Base-by-base conservation (phyloP, 2,329 filamentous ascomycete genomes). In the Sporothrix globosa region DNA sequence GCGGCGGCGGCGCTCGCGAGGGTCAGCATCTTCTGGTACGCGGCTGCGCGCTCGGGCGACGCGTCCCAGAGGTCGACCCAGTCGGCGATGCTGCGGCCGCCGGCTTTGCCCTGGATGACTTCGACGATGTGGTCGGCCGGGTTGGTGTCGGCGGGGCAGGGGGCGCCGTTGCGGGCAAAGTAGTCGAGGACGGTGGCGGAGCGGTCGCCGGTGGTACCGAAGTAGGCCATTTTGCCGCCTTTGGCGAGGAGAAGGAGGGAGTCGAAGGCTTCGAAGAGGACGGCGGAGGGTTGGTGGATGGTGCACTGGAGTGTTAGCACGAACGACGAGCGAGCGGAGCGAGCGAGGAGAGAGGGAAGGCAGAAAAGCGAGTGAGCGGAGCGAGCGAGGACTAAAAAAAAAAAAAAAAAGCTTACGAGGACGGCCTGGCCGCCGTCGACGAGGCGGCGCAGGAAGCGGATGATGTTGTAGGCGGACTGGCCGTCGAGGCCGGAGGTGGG, bases 81-180 rank as follows among this genome's bases (percentile, higher is more conserved):
- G 72, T 85, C 82, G 10, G 46, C 17, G 1, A 19, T 17, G 11
- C 14, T 13, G 34, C 19, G 13, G n/a, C 39, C 17, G 39, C 50
- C 65, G n/a, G 65, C 30, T 11, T 63, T 52, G 39, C 72, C 69
- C 41, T 72, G 69, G 17, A 85, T 83, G 21, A 85, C 83, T 66
- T 86, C 83, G 68, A 93, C 86, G 88, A 93, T 92, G 82, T 89
- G 91, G 77, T 93, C 91, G 0, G 91, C 91, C 1, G 90, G 90
- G 75, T 93, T 93, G 21, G 86, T 87, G 0, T 87, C 85, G 0
- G 81, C 73, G 0, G 86, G 84, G 73, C 90, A 91, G 1, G 85
- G 83, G 0, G 87, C 88, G 5, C 90, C 91, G 71, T 91, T 85
- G 24, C 82, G 81, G 54, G 86, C 86, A 76, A 96, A 94, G 78